phyloP scores from a whole-genome alignment of 2,329 filamentous ascomycete species.

The Exophiala calicioides region DNA sequence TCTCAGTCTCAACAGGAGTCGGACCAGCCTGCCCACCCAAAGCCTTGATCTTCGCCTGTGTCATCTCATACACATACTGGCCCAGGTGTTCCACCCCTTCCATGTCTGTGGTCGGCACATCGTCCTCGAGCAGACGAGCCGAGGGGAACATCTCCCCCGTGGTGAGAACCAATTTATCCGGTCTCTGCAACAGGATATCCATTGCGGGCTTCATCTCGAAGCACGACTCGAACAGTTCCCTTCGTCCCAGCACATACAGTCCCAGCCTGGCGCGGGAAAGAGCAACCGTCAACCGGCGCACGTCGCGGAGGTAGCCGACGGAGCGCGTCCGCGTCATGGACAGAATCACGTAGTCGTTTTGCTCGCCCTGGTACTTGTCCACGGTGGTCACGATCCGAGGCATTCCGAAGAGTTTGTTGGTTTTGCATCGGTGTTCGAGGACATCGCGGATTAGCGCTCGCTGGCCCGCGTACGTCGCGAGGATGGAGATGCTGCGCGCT shows the following conservation, averaged over 20 bases:
- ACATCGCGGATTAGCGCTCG: conserved; percentile 86
- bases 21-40: conserved; percentile 52
- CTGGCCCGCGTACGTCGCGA: conserved; percentile 93
- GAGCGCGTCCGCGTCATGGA: conserved; percentile 86
- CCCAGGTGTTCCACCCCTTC: conserved; percentile 90
- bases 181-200: conserved; percentile 71
- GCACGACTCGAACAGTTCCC: conserved; percentile 83
- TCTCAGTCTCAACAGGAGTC: conserved; percentile 35
- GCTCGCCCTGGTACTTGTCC: conserved; percentile 98
- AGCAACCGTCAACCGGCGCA: conserved; percentile 90
- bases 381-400: conserved; percentile 91
- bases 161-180: conserved; percentile 77
- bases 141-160: conserved; percentile 86
- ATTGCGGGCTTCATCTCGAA: conserved; percentile 88
- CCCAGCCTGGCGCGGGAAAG: conserved; percentile 89
- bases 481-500: conserved; percentile 76
- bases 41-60: conserved; percentile 66
- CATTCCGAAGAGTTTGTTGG: conserved; percentile 81
- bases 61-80: conserved; percentile 97
- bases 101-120: conserved; percentile 62
- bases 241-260: conserved; percentile 86
- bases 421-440: conserved; percentile 76
- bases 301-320: conserved; percentile 89
- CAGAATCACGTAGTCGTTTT: conserved; percentile 97
- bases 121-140: conserved; percentile 7